Base-by-base conservation (phyloP, 2,329 filamentous ascomycete genomes). In the Geosmithia putterillii region DNA sequence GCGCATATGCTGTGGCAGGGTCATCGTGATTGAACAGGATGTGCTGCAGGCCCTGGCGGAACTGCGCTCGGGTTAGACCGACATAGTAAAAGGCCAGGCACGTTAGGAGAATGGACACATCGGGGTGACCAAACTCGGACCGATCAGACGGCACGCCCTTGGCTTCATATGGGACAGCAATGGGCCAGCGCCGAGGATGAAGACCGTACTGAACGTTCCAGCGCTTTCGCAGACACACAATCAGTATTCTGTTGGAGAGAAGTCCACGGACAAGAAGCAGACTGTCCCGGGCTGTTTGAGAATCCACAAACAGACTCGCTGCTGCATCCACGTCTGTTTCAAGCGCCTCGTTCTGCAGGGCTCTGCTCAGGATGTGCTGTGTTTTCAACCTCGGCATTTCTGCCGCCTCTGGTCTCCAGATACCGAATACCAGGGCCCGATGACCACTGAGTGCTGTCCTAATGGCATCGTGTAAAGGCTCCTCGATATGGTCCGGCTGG, bases 141-240 rank as follows among this genome's bases (percentile, higher is more conserved):
- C 72, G 63, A 0, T 64, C 56, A 0, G 71, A 63, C 0, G 76
- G 78, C 3, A 50, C 67, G 41, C 78, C 77, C 44, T 82, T 82
- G 0, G 75, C 76, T 8, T 64, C 63, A 48, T 70, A 83, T 0
- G 77, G 79, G 0, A 83, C 74, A 0, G 73, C 71, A 0, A 82
- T 63, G 41, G 54, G 61, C 0, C 69, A 73, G 1, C 45, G 40
- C 0, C 66, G 69, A 0, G 49, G 48, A 50, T 77, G 69, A 0
- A 74, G 60, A 0, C 81, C 80, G 46, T 79, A 86, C 43, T 83
- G 71, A 0, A 86, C 79, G 3, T 73, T 59, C 74, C 76, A 86
- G 2, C 79, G 62, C 50, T 83, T 84, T 14, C 70, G 57, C 0
- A 59, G 56, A 1, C 84, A 58, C 0, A 61, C 63, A 45, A 79